These are phyloP conservation scores for Sugiyamaella paludigena DNA, from an alignment of 1,139 yeast species.

Conservation along the genomic window DNA sequence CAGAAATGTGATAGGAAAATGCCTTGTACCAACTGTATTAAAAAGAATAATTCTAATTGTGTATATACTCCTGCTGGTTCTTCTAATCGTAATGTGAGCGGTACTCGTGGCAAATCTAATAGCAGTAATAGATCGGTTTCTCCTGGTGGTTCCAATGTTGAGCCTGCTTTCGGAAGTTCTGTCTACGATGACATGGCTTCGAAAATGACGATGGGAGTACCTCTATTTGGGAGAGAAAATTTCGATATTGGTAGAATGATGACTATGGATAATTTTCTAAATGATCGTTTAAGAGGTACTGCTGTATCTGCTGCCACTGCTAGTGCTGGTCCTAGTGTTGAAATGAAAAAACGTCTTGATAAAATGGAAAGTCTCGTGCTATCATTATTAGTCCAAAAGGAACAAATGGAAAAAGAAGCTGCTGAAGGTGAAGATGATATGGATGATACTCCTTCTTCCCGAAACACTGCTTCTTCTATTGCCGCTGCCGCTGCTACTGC, in stretches of 20 bases:
- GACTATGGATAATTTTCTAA: constrained; percentile 17
- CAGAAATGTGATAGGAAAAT: constrained; percentile 38
- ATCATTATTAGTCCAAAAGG: constrained; percentile 25
- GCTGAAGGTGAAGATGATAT: constrained; percentile 4
- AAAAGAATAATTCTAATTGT: constrained; percentile 32
- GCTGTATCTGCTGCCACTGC: constrained; percentile 8
- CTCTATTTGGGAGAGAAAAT: constrained; percentile 4
- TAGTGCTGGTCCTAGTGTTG: constrained; percentile 8
- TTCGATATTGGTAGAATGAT: constrained; percentile 16
- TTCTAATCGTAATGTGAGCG: background rate
- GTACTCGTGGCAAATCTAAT: background rate
- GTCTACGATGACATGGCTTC: constrained; percentile 5
- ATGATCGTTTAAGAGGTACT: constrained; percentile 5
- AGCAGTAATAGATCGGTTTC: background rate
- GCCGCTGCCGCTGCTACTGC: background rate
- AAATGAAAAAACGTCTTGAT: constrained; percentile 32
- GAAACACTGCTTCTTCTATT: background rate
- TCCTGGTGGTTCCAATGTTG: background rate
- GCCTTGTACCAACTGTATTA: constrained; percentile 38
- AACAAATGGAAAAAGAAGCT: constrained; percentile 15
- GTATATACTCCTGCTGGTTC: constrained; percentile 22
- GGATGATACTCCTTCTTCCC: constrained; percentile 3
- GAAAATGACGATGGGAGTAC: constrained; percentile 4
- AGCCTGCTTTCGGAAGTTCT: background rate
- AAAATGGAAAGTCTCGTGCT: constrained; percentile 34